phyloP scores from a whole-genome alignment of 257 asterid species.

The Nicotiana obtusifolia region DNA sequence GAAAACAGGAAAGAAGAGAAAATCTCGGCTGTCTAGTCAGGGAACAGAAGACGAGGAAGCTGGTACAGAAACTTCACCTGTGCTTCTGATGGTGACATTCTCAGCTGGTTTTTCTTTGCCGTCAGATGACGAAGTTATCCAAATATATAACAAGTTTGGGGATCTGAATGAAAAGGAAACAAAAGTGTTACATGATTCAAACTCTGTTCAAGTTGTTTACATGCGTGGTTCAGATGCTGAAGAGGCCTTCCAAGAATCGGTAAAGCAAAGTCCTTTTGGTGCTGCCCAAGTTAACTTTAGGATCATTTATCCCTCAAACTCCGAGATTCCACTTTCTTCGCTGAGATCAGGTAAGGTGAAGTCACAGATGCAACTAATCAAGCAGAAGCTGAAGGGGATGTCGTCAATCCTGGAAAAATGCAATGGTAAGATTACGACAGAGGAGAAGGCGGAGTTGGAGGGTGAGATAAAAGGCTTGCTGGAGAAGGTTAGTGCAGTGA shows the following conservation, averaged over 20 bases:
- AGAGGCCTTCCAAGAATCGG: conserved; percentile 42
- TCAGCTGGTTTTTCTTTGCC: conserved; percentile 45
- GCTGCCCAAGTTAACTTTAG: conserved; percentile 24
- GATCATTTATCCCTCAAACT: conserved; percentile 24
- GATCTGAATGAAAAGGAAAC: conserved; percentile 41
- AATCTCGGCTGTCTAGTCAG: conserved; percentile 22
- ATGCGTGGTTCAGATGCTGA: conserved; percentile 37
- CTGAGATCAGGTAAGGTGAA: conserved; percentile 20
- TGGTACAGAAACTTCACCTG: conserved; percentile 16
- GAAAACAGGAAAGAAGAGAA: conserved; percentile 27
- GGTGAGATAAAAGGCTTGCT: conserved; percentile 26
- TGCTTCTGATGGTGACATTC: conserved; percentile 40
- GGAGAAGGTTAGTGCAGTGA: conserved; percentile 29
- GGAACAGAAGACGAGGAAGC: conserved; percentile 10
- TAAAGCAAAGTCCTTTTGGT: conserved; percentile 40
- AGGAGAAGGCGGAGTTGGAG: conserved; percentile 28
- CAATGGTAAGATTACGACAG: conserved; percentile 24
- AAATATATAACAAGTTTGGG: conserved; percentile 44
- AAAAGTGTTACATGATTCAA: conserved; percentile 24
- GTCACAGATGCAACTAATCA: conserved; percentile 18
- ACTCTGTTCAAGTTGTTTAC: conserved; percentile 34
- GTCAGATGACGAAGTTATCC: conserved; percentile 43
- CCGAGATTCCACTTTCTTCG: conserved; percentile 17
- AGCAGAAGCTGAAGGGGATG: conserved; percentile 23
- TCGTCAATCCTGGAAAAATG: conserved; percentile 26